Percentiles rank a stretch among this genome's conserved stretches.
Evolutionary conservation across 1,284 basidiomycete species (phyloP).

Genomic region (Lentinula novae-zelandiae): DNA sequence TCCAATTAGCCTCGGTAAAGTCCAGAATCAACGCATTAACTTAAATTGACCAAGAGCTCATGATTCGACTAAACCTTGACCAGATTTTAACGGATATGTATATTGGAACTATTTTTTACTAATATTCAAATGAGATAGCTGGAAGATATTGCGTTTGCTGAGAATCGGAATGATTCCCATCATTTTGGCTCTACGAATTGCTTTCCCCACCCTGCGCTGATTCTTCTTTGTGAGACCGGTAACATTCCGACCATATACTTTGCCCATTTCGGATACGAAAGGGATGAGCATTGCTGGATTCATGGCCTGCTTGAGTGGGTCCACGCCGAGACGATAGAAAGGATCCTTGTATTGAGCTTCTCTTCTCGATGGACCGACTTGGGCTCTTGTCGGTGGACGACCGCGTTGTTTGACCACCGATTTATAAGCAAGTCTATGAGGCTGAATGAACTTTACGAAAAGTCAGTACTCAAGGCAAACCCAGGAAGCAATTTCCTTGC

Average conservation of each 20-base stretch:
- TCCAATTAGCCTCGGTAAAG: neutral
- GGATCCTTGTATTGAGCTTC: conserved; percentile 58
- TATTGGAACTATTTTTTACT: neutral
- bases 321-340: conserved; percentile 63
- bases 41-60: neutral
- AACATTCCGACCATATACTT: conserved; percentile 67
- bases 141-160: conserved; percentile 34
- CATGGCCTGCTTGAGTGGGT: conserved; percentile 63
- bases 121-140: neutral
- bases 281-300: conserved; percentile 68
- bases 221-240: conserved; percentile 80
- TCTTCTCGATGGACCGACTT: conserved; percentile 48
- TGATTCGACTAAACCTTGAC: neutral
- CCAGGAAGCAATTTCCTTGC: conserved; percentile 13
- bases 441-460: conserved; percentile 37
- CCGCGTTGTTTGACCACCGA: conserved; percentile 27
- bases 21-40: neutral
- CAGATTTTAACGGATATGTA: neutral
- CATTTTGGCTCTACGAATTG: conserved; percentile 87
- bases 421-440: conserved; percentile 41
- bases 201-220: conserved; percentile 82
- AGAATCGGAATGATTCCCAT: conserved; percentile 85
- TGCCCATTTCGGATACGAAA: conserved; percentile 84
- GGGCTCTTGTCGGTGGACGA: conserved; percentile 23
- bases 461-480: neutral